phyloP scores from a whole-genome alignment of 2,329 filamentous ascomycete species.

The Huntiella decipiens region DNA sequence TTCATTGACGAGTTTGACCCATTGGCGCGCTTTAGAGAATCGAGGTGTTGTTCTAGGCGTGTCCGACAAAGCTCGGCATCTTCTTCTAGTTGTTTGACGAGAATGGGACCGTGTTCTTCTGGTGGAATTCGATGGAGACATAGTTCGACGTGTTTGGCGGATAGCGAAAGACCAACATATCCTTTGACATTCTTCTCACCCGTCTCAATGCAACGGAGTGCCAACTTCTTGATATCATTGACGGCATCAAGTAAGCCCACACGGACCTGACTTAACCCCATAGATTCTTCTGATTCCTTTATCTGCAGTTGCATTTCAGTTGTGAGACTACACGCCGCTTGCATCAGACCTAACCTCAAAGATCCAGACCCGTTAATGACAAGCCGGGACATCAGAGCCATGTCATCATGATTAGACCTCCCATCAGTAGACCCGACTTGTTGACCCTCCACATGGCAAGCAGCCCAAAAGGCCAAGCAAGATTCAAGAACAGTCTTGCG shows the following conservation, averaged over 20 bases:
- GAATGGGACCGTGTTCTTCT: conserved; percentile 17
- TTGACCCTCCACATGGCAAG: conserved; percentile 14
- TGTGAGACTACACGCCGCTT: conserved; percentile 21
- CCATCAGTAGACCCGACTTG: conserved; percentile 1
- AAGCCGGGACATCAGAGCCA: conserved; percentile 21
- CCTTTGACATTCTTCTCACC: conserved; percentile 39
- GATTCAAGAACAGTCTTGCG: conserved; percentile 28
- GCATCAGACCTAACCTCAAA: conserved; percentile 20
- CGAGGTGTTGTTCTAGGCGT: conserved; percentile 17
- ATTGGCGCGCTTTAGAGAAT: background rate
- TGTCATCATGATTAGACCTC: conserved; percentile 8
- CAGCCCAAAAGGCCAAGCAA: conserved; percentile 27
- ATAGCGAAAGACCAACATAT: conserved; percentile 23
- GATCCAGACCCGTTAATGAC: conserved; percentile 22
- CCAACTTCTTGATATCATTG: conserved; percentile 23
- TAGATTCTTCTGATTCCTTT: conserved; percentile 21
- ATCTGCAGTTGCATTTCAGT: conserved; percentile 24
- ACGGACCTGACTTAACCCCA: conserved; percentile 19
- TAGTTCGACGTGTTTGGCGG: conserved; percentile 24
- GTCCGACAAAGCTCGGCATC: conserved; percentile 18
- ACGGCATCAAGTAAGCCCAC: conserved; percentile 25
- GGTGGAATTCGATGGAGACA: conserved; percentile 20
- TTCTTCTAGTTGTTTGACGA: conserved; percentile 22
- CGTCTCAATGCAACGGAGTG: conserved; percentile 21
- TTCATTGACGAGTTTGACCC: background rate